These are phyloP conservation scores for Candida broadrunensis DNA, from an alignment of 805 yeast genomes.

Conservation along the genomic window DNA sequence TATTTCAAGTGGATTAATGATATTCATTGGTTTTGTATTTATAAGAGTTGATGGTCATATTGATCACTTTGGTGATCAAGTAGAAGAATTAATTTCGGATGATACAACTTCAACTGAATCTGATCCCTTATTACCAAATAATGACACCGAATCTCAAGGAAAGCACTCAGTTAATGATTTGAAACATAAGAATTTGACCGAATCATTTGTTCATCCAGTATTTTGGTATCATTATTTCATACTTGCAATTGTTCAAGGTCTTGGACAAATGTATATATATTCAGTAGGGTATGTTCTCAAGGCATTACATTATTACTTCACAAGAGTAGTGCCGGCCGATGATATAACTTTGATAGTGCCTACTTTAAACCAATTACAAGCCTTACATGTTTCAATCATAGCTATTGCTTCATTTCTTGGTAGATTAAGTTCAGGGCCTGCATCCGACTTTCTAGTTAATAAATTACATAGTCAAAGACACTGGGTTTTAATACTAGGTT, in stretches of 20 bases:
- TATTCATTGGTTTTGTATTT: constrained; percentile 25
- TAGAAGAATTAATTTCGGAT: constrained; percentile 4
- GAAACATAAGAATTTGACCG: constrained; percentile 14
- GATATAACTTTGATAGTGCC: constrained; percentile 3
- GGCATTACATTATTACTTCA: constrained; percentile 23
- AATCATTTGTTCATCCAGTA: constrained; percentile 23
- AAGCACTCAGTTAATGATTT: constrained; percentile 6
- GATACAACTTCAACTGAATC: not conserved
- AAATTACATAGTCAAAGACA: constrained; percentile 24
- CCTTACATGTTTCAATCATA: constrained; percentile 30
- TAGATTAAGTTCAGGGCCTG: constrained; percentile 29
- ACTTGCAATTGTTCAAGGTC: constrained; percentile 30
- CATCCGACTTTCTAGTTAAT: constrained; percentile 24
- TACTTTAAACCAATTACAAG: constrained; percentile 22
- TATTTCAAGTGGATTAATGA: constrained; percentile 19
- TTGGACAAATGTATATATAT: constrained; percentile 37
- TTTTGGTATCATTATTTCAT: constrained; percentile 31
- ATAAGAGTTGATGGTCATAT: constrained; percentile 27
- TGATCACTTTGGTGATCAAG: constrained; percentile 9
- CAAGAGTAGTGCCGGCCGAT: constrained; percentile 1
- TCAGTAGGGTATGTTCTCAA: constrained; percentile 30
- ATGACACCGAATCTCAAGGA: not conserved
- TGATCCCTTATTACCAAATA: not conserved
- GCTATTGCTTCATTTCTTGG: constrained; percentile 30
- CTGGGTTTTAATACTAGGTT: constrained; percentile 29